These are phyloP conservation scores for Coniochaeta pulveracea DNA, from an alignment of 2,329 filamentous ascomycete genomes.

Conservation along the genomic window DNA sequence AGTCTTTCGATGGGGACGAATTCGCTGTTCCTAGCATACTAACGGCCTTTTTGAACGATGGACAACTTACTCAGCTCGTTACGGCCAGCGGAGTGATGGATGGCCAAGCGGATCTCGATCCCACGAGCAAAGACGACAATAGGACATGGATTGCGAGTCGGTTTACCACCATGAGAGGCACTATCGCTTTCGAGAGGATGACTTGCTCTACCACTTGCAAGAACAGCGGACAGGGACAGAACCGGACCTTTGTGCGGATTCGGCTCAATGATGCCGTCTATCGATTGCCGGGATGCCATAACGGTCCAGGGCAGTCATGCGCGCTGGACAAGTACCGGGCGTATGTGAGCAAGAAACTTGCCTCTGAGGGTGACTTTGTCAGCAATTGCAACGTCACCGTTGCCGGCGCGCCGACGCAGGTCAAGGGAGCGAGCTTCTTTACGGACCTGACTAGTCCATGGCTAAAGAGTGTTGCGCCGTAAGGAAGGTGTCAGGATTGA, in stretches of 20 bases:
- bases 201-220: constrained; percentile 27
- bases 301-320: constrained; percentile 44
- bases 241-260: constrained; percentile 40
- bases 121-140: constrained; percentile 30
- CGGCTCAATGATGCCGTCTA: constrained; percentile 53
- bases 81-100: constrained; percentile 52
- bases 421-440: constrained; percentile 37
- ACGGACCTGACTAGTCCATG: constrained; percentile 26
- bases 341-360: constrained; percentile 32
- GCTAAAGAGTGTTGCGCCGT: constrained; percentile 4
- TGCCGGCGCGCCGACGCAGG: constrained; percentile 14
- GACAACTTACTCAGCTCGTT: constrained; percentile 51
- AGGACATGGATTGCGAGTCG: constrained; percentile 42
- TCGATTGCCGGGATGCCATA: constrained; percentile 40
- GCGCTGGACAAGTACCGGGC: constrained; percentile 30
- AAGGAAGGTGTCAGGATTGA: no score
- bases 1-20: constrained; percentile 30
- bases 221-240: constrained; percentile 10
- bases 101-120: constrained; percentile 34
- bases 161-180: constrained; percentile 53
- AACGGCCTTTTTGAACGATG: constrained; percentile 53
- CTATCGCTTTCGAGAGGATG: constrained; percentile 52
- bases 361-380: constrained; percentile 36
- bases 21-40: constrained; percentile 45
- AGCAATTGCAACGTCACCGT: constrained; percentile 34